A percentile compares a stretch with the other conserved stretches of the same genome.
These are phyloP conservation scores for Beauveria sp. DNA, from an alignment of 2,329 filamentous ascomycete genomes.

Conservation along the genomic window DNA sequence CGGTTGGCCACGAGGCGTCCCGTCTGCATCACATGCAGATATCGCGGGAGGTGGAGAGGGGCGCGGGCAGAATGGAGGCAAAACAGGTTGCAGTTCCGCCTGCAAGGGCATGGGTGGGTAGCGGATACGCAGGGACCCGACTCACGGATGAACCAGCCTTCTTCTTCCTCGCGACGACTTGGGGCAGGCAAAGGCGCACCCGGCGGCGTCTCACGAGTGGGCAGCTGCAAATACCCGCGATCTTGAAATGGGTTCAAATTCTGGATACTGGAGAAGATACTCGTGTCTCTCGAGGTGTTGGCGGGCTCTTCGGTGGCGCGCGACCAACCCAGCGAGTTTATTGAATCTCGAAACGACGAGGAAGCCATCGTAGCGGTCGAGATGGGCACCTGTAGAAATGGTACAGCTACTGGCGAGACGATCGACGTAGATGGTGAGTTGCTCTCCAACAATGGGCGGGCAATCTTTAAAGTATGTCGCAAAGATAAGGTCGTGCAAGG, in stretches of 20 bases:
- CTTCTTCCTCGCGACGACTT: slow-evolving; percentile 83
- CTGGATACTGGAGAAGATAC: slow-evolving; percentile 72
- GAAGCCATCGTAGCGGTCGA: slow-evolving; percentile 60
- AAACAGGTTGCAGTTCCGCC: slow-evolving; percentile 37
- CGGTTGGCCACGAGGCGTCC: slow-evolving; percentile 35
- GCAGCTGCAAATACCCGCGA: slow-evolving; percentile 82
- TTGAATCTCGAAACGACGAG: slow-evolving; percentile 82
- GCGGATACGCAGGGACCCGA: slow-evolving; percentile 18
- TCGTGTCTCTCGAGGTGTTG: slow-evolving; percentile 60
- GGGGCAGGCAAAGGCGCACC: slow-evolving; percentile 82
- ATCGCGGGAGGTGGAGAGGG: slow-evolving; percentile 17
- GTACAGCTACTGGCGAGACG: slow-evolving; percentile 5
- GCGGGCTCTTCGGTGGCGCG: slow-evolving; percentile 75
- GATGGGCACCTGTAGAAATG: slow-evolving; percentile 1
- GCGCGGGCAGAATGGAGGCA: slow-evolving; percentile 28
- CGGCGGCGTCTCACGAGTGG: slow-evolving; percentile 65
- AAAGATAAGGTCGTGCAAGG: background rate
- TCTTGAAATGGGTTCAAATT: slow-evolving; percentile 82
- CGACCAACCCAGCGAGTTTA: slow-evolving; percentile 93
- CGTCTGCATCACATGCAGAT: slow-evolving; percentile 35
- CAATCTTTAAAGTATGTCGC: background rate
- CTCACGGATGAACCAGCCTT: slow-evolving; percentile 94
- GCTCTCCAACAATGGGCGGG: slow-evolving; percentile 3
- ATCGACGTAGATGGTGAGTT: slow-evolving; percentile 6
- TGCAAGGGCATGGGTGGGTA: slow-evolving; percentile 21